Base-by-base conservation (phyloP, 75 land plant genomes). In the Picea glauca region DNA sequence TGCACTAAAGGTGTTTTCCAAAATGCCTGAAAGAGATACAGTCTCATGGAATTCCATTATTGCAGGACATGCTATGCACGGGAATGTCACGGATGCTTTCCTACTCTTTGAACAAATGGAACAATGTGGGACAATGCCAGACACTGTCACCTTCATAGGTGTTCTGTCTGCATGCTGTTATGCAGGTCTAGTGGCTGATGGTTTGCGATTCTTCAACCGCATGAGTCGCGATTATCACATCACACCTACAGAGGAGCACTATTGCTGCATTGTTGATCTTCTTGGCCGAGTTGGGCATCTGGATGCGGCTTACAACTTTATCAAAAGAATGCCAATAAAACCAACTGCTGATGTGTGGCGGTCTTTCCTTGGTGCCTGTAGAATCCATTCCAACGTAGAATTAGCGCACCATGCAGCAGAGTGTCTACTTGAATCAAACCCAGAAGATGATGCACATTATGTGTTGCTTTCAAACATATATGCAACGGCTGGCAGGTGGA, bases 41-140 rank as follows among this genome's bases (percentile, higher is more conserved):
- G 86, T 89, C 3, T 73, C 85, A 63, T 91, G 77, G 81, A 83
- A 86, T 75, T 77, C 93, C 33, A 87, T 91, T 83, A 91, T 89
- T 61, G 84, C 91, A 5, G 91, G 91, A 0, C 83, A 66, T 80
- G 93, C 87, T 20, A 79, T 85, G 33, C 85, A 89, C 77, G 93
- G 93, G 26, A 77, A 81, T 85, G 80, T 64, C 30, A 8, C 9
- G 9, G 84, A 85, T 23, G 88, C 87, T 59, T 74, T 90, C 59
- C 61, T 66, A 23, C 77, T 77, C 30, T 92, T 92, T 38, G 62
- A 89, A 62, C 78, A 76, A 64, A 74, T 83, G 83, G 33, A 58
- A 17, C 58, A 75, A 54, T 56, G 58, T 56, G 83, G 77, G 40
- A 76, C 23, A 40, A 58, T 8, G 14, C 83, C 83, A n/a, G 73